Evolutionary conservation across 345 rosid species (phyloP).

Genomic region (Camelina laxa): DNA sequence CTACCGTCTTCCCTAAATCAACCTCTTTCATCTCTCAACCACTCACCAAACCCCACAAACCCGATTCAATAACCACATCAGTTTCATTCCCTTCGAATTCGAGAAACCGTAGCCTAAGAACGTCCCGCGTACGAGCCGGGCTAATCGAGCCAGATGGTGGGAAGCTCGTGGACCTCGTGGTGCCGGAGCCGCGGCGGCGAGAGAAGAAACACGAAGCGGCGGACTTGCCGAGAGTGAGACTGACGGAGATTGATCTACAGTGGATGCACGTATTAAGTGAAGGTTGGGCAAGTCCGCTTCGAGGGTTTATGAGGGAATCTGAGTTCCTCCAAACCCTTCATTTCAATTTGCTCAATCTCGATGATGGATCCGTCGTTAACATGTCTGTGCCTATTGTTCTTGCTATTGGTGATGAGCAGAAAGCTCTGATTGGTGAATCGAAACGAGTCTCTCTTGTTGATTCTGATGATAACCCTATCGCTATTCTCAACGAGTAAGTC

Average conservation of each 20-base stretch:
- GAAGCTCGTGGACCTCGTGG: slow-evolving; percentile 69
- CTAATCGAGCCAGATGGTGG: slow-evolving; percentile 94
- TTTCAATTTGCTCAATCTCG: slow-evolving; percentile 80
- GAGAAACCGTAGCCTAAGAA: slow-evolving; percentile 17
- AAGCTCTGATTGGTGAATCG: slow-evolving; percentile 65
- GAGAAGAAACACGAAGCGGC: slow-evolving; percentile 64
- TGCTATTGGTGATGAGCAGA: slow-evolving; percentile 71
- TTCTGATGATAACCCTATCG: slow-evolving; percentile 61
- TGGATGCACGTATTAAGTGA: slow-evolving; percentile 97
- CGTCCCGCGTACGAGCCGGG: slow-evolving; percentile 45
- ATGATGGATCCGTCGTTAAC: slow-evolving; percentile 83
- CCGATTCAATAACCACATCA: slow-evolving; percentile 41
- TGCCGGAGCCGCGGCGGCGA: slow-evolving; percentile 56
- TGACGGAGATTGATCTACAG: slow-evolving; percentile 67
- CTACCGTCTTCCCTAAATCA: slow-evolving; percentile 46
- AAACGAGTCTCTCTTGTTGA: slow-evolving; percentile 73
- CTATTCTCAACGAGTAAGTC: slow-evolving; percentile 84
- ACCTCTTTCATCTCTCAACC: slow-evolving; percentile 42
- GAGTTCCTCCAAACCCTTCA: slow-evolving; percentile 99
- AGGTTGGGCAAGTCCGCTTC: slow-evolving; percentile 96
- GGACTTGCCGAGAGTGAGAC: slow-evolving; percentile 60
- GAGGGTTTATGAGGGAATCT: slow-evolving; percentile 94
- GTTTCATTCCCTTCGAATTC: slow-evolving; percentile 42
- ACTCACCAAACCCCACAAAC: slow-evolving; percentile 46
- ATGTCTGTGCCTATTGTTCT: slow-evolving; percentile 96